Base-by-base conservation (phyloP, 768 basidiomycete genomes). In the Psilocybe subaeruginosa region DNA sequence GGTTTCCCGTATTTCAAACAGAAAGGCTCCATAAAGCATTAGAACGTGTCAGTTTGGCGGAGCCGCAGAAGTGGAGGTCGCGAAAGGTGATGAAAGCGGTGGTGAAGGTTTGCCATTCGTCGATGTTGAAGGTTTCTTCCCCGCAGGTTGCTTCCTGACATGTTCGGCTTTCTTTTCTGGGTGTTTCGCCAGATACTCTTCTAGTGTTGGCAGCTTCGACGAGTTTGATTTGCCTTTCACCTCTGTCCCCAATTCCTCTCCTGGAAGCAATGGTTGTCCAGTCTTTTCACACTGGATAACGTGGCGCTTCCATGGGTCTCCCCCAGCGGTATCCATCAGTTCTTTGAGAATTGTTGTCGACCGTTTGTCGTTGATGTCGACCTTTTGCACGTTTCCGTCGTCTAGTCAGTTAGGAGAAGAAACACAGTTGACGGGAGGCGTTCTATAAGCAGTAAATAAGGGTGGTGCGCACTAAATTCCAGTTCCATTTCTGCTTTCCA, bases 301-400 rank as follows among this genome's bases (percentile, higher is more conserved):
- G 78, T 84, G 84, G 58, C 77, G 72, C 57, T 77, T 74, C 89
- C 90, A 92, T 1, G 80, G 72, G 8, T 82, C 75, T 7, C 84
- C 86, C 0, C 88, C 90, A 3, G 85, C 86, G 2, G 79, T 60
- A 48, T 89, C 84, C 88, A 92, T 89, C 23, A 92, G 77, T 63
- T 92, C 88, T 63, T 83, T 79, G 30, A 87, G 74, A 29, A 93
- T 92, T 9, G 80, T 72, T 0, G 85, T 83, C 11, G 90, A 91
- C 84, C 83, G 86, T 72, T 91, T 92, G 29, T 81, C 76, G n/a
- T 85, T 74, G 72, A 92, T 78, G 68, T 85, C 75, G 33, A 92
- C 65, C 5, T 70, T 81, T 53, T 78, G 65, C 17, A 72, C 72
- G 52, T 73, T 69, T 41, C 89, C 89, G 66, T 87, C 73, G 33